These are phyloP conservation scores for Xerocomellus amylosporus DNA, from an alignment of 768 basidiomycete species.

Conservation along the genomic window DNA sequence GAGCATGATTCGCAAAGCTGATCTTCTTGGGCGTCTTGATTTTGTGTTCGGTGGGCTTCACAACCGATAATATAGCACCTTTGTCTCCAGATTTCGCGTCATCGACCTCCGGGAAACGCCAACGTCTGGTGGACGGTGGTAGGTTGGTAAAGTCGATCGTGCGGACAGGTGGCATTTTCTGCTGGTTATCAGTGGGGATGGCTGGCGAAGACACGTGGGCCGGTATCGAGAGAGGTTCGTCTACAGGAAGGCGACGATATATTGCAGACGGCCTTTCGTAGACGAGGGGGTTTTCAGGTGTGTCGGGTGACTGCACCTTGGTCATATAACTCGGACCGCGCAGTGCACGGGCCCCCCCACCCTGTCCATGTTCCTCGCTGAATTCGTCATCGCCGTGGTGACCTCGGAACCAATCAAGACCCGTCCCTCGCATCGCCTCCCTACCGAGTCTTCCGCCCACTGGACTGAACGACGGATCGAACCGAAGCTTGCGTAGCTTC, in stretches of 20 bases:
- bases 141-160: constrained; percentile 31
- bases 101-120: constrained; percentile 5
- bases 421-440: background rate
- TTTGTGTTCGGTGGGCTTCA: constrained; percentile 7
- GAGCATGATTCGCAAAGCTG: constrained; percentile 24
- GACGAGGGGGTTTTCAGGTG: constrained; percentile 7
- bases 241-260: background rate
- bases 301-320: background rate
- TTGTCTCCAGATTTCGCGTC: background rate
- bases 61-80: constrained; percentile 1
- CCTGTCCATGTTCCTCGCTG: background rate
- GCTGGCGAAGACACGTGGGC: background rate
- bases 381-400: background rate
- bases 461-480: constrained; percentile 25
- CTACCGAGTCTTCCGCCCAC: background rate
- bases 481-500: constrained; percentile 29
- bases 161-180: constrained; percentile 7
- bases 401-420: constrained; percentile 2
- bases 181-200: background rate
- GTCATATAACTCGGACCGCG: background rate
- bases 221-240: background rate
- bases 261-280: background rate
- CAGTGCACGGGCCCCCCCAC: background rate
- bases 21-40: constrained; percentile 27
- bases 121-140: constrained; percentile 10